Conservation (phyloP, 495 filamentous ascomycete species). For the Chaetomium fimeti region DNA sequence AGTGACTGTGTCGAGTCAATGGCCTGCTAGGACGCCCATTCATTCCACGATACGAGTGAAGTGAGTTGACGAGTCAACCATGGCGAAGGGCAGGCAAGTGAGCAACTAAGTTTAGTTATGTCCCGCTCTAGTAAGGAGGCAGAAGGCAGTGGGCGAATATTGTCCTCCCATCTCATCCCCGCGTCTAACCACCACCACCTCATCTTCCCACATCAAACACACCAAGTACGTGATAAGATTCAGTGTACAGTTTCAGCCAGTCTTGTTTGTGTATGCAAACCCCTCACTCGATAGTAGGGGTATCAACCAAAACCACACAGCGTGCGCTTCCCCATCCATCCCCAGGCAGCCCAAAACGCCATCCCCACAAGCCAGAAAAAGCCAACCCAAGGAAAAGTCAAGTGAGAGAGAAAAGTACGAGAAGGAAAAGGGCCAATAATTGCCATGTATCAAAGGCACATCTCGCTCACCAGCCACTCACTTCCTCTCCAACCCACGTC, state of each 20-base stretch:
- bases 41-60: not conserved
- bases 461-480: not conserved
- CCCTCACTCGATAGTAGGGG: not conserved
- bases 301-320: not conserved
- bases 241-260: not conserved
- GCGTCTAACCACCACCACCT: too few species aligned
- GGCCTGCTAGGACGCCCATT: too few species aligned
- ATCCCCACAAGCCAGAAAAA: constrained; percentile 2
- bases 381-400: not conserved
- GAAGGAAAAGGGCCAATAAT: not conserved
- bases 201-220: too few species aligned
- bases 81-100: too few species aligned
- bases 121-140: too few species aligned
- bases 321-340: not conserved
- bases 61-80: not conserved
- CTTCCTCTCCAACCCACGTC: not conserved
- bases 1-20: not conserved
- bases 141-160: too few species aligned
- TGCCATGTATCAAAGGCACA: not conserved
- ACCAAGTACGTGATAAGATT: not conserved
- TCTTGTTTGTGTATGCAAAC: not conserved
- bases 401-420: not conserved
- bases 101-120: too few species aligned
- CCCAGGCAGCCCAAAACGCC: constrained; percentile 4
- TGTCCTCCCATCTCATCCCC: too few species aligned